Conservation (phyloP, 1,284 basidiomycete genomes). For the Trametes versicolor region DNA sequence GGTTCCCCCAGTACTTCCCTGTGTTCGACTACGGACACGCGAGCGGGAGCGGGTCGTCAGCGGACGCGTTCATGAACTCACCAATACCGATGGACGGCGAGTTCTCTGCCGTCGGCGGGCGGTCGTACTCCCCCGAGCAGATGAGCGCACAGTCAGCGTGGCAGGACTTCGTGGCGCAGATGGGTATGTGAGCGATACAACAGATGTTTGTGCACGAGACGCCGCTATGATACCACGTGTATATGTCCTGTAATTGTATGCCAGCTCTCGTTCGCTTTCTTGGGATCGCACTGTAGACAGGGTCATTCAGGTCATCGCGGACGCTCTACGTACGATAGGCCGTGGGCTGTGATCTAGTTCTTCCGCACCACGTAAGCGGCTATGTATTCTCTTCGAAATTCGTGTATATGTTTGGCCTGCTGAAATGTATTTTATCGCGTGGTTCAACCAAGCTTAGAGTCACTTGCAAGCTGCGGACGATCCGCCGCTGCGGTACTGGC, state of each 20-base stretch:
- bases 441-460: not conserved
- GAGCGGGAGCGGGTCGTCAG: slow-evolving; percentile 30
- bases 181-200: slow-evolving; percentile 41
- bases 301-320: not conserved
- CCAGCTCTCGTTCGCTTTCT: not conserved
- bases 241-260: slow-evolving; percentile 23
- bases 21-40: slow-evolving; percentile 75
- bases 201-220: not conserved
- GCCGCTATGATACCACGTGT: slow-evolving; percentile 33
- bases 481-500: not conserved
- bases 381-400: slow-evolving; percentile 2
- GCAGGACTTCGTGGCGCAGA: slow-evolving; percentile 52
- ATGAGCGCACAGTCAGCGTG: slow-evolving; percentile 48
- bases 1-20: slow-evolving; percentile 76
- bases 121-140: slow-evolving; percentile 44
- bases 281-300: not conserved
- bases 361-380: not conserved
- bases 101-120: slow-evolving; percentile 28
- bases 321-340: not conserved
- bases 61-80: slow-evolving; percentile 36
- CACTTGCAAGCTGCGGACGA: slow-evolving; percentile 12
- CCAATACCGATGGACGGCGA: slow-evolving; percentile 41
- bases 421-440: not conserved
- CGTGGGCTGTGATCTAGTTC: not conserved
- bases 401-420: not conserved